Evolutionary conservation across 345 rosid genomes (phyloP).

Genomic region (Punica granatum): DNA sequence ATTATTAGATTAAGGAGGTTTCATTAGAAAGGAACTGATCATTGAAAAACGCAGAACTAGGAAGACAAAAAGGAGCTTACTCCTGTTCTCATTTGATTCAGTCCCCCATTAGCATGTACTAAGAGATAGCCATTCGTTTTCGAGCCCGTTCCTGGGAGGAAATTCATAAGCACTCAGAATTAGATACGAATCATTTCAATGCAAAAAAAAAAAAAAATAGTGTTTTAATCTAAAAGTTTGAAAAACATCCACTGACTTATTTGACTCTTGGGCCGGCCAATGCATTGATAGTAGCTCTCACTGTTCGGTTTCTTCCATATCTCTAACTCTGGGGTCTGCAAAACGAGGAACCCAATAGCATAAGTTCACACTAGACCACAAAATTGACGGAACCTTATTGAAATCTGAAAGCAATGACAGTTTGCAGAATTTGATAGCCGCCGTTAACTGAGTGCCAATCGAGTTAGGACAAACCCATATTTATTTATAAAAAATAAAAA

Average conservation of each 20-base stretch:
- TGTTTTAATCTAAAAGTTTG: not conserved
- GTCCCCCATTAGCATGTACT: constrained; percentile 94
- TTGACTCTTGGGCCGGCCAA: constrained; percentile 46
- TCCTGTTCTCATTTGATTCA: constrained; percentile 99
- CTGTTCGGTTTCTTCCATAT: constrained; percentile 91
- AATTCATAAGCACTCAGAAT: not conserved
- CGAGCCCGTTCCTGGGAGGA: constrained; percentile 22
- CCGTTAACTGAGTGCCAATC: not conserved
- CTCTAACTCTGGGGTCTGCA: constrained; percentile 72
- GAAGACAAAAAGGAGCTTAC: constrained; percentile 30
- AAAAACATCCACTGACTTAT: constrained; percentile 33
- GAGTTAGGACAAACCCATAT: too few relatives aligned
- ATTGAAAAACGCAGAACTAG: not conserved
- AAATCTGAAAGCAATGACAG: not conserved
- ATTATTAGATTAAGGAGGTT: constrained; percentile 4
- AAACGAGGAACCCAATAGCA: not conserved
- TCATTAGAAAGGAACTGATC: not conserved
- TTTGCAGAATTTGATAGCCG: not conserved
- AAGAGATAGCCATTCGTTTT: constrained; percentile 78
- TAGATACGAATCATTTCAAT: not conserved
- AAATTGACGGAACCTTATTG: not conserved
- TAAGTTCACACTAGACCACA: not conserved
- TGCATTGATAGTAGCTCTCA: constrained; percentile 50
- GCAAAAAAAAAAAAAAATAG: too few relatives aligned
- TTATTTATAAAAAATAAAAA: too few relatives aligned